Percentiles rank a stretch among this genome's conserved stretches.
phyloP scores from a whole-genome alignment of 192 early-diverging fungal species.

The Backusella australiensis region DNA sequence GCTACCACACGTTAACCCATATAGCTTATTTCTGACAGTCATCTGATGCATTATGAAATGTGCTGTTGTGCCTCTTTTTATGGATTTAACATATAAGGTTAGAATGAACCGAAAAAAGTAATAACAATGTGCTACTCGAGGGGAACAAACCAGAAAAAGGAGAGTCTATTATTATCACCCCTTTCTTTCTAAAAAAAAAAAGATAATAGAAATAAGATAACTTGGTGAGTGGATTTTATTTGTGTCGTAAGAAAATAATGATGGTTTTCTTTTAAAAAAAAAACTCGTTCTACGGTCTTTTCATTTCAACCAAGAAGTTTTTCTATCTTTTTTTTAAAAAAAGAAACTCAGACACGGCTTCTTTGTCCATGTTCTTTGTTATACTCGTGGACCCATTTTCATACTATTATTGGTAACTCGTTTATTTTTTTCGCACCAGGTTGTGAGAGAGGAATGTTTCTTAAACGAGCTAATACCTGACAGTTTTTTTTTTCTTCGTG shows the following conservation, averaged over 20 bases:
- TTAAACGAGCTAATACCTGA: background rate
- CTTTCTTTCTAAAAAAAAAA: background rate
- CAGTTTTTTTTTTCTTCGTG: background rate
- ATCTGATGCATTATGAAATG: constrained; percentile 3
- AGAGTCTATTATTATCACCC: background rate
- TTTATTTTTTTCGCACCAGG: background rate
- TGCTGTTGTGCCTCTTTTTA: constrained; percentile 1
- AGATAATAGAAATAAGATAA: background rate
- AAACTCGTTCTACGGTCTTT: too few species aligned
- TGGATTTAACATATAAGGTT: background rate
- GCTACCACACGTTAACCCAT: background rate
- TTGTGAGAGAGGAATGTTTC: background rate
- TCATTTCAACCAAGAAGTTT: background rate
- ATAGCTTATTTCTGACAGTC: constrained; percentile 1
- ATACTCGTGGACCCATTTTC: background rate
- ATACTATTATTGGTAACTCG: background rate
- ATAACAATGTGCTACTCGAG: background rate
- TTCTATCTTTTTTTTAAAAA: background rate
- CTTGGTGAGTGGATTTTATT: background rate
- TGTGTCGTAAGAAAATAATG: background rate
- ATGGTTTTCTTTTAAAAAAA: too few species aligned
- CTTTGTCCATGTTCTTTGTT: background rate
- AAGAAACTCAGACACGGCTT: background rate
- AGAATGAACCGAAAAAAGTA: background rate
- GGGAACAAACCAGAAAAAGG: background rate